Percentiles rank a stretch among this genome's conserved stretches.
phyloP scores from a whole-genome alignment of 1,139 yeast species.

The Yamadazyma pseudoaaseri region DNA sequence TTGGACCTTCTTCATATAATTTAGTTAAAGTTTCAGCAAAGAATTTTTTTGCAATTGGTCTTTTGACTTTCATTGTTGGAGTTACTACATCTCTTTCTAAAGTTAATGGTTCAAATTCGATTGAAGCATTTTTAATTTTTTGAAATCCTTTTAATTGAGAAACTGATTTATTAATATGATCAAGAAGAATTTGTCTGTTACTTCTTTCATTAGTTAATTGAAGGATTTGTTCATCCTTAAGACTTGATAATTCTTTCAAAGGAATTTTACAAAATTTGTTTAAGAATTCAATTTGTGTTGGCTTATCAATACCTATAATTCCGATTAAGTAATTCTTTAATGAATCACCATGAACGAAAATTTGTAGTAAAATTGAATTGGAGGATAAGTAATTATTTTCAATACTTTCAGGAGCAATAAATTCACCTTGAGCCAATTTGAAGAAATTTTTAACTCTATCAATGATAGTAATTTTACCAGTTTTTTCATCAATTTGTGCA shows the following conservation, averaged over 20 bases:
- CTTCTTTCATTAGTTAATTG: slow-evolving; percentile 26
- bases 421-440: slow-evolving; percentile 47
- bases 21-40: slow-evolving; percentile 47
- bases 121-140: slow-evolving; percentile 57
- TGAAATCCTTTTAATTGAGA: slow-evolving; percentile 52
- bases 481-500: slow-evolving; percentile 25
- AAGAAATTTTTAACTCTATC: slow-evolving; percentile 46
- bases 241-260: slow-evolving; percentile 12
- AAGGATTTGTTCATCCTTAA: slow-evolving; percentile 21
- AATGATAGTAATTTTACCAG: slow-evolving; percentile 31
- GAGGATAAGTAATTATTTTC: slow-evolving; percentile 37
- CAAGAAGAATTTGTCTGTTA: slow-evolving; percentile 27
- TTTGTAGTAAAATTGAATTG: slow-evolving; percentile 32
- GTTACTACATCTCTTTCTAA: slow-evolving; percentile 64
- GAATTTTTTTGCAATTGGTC: slow-evolving; percentile 55
- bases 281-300: slow-evolving; percentile 16
- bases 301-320: slow-evolving; percentile 52
- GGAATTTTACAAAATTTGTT: slow-evolving; percentile 17
- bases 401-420: slow-evolving; percentile 42
- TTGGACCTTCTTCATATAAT: slow-evolving; percentile 61
- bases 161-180: slow-evolving; percentile 25
- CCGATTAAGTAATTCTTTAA: slow-evolving; percentile 60
- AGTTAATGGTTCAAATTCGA: slow-evolving; percentile 67
- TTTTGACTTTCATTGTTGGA: slow-evolving; percentile 73
- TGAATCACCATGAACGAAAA: slow-evolving; percentile 61